These are phyloP conservation scores for Cutaneotrichosporon spelunceum DNA, from an alignment of 1,284 basidiomycete species.

Conservation along the genomic window DNA sequence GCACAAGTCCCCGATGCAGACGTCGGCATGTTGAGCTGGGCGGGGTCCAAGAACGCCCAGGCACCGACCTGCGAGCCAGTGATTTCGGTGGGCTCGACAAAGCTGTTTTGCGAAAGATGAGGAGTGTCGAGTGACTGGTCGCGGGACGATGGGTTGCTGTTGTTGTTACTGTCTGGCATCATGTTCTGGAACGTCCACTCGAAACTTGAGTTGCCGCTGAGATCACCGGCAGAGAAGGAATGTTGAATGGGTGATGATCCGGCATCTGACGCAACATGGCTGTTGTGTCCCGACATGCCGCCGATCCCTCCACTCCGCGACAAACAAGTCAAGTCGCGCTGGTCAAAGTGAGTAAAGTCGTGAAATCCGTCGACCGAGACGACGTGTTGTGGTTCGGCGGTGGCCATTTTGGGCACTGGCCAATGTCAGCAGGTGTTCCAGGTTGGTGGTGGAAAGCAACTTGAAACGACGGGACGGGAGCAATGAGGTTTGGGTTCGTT, in stretches of 20 bases:
- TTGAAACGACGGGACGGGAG: conserved; percentile 4
- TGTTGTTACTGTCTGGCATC: conserved; percentile 11
- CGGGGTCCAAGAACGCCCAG: conserved; percentile 16
- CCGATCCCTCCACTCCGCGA: conserved; percentile 7
- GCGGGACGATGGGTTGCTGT: conserved; percentile 16
- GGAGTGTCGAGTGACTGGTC: conserved; percentile 25
- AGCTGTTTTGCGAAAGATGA: conserved; percentile 5
- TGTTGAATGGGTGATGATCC: conserved; percentile 15
- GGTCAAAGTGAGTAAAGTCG: conserved; percentile 19
- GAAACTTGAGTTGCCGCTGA: conserved; percentile 11
- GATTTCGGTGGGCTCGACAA: neutral
- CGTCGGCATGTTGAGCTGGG: conserved; percentile 17
- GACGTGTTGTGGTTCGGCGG: conserved; percentile 3
- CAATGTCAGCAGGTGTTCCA: conserved; percentile 2
- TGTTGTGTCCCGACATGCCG: conserved; percentile 10
- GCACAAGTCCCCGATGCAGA: neutral
- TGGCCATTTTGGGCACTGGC: conserved; percentile 9
- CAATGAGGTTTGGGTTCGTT: neutral
- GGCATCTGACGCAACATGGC: conserved; percentile 3
- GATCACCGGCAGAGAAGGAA: conserved; percentile 15
- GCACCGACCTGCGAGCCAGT: neutral
- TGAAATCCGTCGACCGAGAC: conserved; percentile 22
- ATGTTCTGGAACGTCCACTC: conserved; percentile 15
- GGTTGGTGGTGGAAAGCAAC: neutral
- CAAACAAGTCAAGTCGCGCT: conserved; percentile 4